Evolutionary conservation across 148 eudicot species (phyloP).

Genomic region (Rhododendron williamsianum): DNA sequence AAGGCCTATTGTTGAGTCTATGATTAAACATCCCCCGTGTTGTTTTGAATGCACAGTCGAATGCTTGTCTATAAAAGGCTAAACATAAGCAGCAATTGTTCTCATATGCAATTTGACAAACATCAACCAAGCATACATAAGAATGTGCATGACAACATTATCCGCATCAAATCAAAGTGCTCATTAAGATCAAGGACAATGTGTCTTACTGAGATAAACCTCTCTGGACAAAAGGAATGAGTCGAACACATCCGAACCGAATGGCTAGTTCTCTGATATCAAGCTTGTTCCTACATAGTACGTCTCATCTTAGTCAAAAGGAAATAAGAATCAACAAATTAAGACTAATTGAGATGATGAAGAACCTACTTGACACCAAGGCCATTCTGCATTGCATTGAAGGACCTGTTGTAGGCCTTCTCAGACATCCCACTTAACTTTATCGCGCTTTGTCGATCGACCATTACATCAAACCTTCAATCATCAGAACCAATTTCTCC

Average conservation of each 20-base stretch:
- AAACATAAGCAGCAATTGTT: not conserved
- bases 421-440: conserved; percentile 87
- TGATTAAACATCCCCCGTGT: not conserved
- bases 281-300: conserved; percentile 60
- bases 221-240: conserved; percentile 76
- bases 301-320: conserved; percentile 4
- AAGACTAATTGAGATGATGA: not conserved
- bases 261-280: conserved; percentile 85
- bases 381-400: conserved; percentile 77
- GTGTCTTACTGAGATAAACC: conserved; percentile 69
- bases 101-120: conserved; percentile 21
- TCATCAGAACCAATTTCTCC: not conserved
- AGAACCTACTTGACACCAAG: conserved; percentile 76
- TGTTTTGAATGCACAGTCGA: not conserved
- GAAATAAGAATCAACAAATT: not conserved
- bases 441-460: conserved; percentile 65
- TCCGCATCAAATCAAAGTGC: not conserved
- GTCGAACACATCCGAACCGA: conserved; percentile 87
- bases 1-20: not conserved
- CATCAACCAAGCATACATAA: not conserved
- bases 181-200: not conserved
- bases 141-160: not conserved
- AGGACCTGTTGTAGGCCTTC: conserved; percentile 78
- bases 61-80: not conserved
- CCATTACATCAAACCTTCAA: conserved; percentile 62